Evolutionary conservation across 495 filamentous ascomycete species (phyloP).

Genomic region (Extremus antarcticus): DNA sequence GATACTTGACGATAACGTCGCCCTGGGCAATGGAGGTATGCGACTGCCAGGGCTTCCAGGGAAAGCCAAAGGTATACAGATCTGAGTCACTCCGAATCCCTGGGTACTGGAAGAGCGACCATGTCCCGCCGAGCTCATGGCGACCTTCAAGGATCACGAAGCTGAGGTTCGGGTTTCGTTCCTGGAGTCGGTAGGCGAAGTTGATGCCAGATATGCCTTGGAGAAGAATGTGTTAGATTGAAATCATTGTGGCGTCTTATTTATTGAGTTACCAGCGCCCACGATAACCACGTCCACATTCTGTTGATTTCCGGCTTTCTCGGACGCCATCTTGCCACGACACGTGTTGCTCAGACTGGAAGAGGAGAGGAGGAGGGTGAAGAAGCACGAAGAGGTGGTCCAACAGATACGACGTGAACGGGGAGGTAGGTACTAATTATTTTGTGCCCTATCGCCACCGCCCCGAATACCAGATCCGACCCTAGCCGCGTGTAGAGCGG

Average conservation of each 20-base stretch:
- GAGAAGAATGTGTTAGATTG: too few relatives aligned
- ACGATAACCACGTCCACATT: slow-evolving; percentile 1
- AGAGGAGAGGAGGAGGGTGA: too few relatives aligned
- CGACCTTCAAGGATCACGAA: slow-evolving; percentile 57
- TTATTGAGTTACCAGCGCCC: neutral
- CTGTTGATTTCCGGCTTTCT: neutral
- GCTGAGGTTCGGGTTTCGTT: slow-evolving; percentile 41
- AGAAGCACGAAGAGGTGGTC: too few relatives aligned
- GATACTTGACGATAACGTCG: slow-evolving; percentile 47
- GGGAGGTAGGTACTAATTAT: too few relatives aligned
- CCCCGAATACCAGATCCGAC: too few relatives aligned
- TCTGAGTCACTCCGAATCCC: slow-evolving; percentile 56
- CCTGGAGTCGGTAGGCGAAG: slow-evolving; percentile 56
- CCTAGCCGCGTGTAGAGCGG: too few relatives aligned
- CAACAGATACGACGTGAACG: too few relatives aligned
- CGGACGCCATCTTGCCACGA: neutral
- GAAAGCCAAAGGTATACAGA: slow-evolving; percentile 56
- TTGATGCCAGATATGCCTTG: slow-evolving; percentile 66
- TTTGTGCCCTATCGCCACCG: too few relatives aligned
- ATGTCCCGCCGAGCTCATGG: slow-evolving; percentile 53
- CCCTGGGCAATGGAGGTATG: slow-evolving; percentile 51
- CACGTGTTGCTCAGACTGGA: too few relatives aligned
- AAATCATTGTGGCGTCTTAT: neutral
- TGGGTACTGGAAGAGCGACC: slow-evolving; percentile 63
- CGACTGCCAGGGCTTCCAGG: slow-evolving; percentile 56